Conservation (phyloP, 2,329 filamentous ascomycete genomes). For the Spiromastix sp. region DNA sequence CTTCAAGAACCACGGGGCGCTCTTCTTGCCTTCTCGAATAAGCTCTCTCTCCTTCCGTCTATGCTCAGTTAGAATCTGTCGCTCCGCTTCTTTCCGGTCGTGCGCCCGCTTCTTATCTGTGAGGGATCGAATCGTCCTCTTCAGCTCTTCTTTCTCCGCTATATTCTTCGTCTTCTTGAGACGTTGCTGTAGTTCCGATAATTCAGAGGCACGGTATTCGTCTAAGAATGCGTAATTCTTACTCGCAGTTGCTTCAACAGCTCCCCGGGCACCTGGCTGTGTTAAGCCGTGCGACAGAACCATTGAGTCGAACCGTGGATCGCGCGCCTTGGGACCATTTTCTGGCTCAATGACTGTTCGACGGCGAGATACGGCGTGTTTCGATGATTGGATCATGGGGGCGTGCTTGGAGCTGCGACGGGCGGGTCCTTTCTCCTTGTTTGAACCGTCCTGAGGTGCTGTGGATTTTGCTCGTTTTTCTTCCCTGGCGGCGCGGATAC, state of each 20-base stretch:
- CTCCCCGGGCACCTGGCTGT: conserved; percentile 34
- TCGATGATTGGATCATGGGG: conserved; percentile 70
- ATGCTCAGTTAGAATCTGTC: conserved; percentile 63
- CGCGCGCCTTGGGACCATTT: conserved; percentile 54
- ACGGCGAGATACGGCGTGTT: conserved; percentile 69
- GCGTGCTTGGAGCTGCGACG: conserved; percentile 67
- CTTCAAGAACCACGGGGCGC: conserved; percentile 82
- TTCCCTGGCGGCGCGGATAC: conserved; percentile 33
- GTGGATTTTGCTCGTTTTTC: conserved; percentile 27
- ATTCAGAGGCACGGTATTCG: conserved; percentile 75
- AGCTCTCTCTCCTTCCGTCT: conserved; percentile 72
- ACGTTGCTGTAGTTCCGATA: conserved; percentile 59
- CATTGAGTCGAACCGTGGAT: conserved; percentile 78
- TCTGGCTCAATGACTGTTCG: conserved; percentile 57
- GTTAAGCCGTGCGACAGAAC: conserved; percentile 27
- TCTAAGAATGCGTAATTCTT: conserved; percentile 81
- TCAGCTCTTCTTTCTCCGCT: conserved; percentile 56
- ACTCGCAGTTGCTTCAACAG: conserved; percentile 37
- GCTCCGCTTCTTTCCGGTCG: conserved; percentile 57
- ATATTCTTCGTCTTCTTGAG: conserved; percentile 59
- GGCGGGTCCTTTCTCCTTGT: background rate
- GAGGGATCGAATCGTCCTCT: conserved; percentile 65
- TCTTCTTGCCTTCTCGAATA: conserved; percentile 71
- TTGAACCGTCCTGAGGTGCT: conserved; percentile 5
- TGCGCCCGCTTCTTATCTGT: conserved; percentile 65